These are phyloP conservation scores for Pythium aphanidermatum DNA, from an alignment of 352 stramenopile species.

Conservation along the genomic window DNA sequence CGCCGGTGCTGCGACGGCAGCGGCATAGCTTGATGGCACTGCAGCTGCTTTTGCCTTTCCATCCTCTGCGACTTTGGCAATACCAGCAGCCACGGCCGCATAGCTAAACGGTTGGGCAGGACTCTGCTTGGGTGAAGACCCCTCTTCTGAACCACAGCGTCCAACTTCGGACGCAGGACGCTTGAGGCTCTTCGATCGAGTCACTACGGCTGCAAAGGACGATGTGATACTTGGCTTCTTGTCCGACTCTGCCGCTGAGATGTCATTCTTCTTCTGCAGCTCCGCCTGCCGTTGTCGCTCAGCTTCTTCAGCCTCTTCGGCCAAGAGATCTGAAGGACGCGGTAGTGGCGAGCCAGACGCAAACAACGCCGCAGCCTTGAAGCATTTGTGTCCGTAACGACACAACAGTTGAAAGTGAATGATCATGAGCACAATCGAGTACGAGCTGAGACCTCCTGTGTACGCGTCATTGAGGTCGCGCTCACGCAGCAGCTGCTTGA, in stretches of 20 bases:
- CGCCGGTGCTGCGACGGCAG: constrained; percentile 41
- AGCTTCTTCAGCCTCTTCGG: constrained; percentile 5
- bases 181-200: constrained; percentile 25
- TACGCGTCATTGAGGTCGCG: constrained; percentile 90
- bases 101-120: constrained; percentile 52
- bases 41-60: constrained; percentile 5
- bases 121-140: neutral
- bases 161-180: constrained; percentile 21
- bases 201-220: constrained; percentile 60
- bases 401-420: constrained; percentile 81
- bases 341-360: constrained; percentile 16
- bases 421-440: constrained; percentile 92
- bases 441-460: constrained; percentile 87
- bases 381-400: constrained; percentile 26
- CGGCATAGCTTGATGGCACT: constrained; percentile 57
- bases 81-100: constrained; percentile 59
- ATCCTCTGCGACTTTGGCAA: constrained; percentile 30
- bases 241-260: constrained; percentile 10
- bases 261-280: neutral
- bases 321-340: constrained; percentile 16
- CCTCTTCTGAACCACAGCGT: neutral
- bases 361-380: constrained; percentile 16
- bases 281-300: neutral
- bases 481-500: constrained; percentile 88
- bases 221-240: constrained; percentile 21